A percentile compares a stretch with the other conserved stretches of the same genome.
These are phyloP conservation scores for Withania somnifera DNA, from an alignment of 305 asterid species.

Conservation along the genomic window DNA sequence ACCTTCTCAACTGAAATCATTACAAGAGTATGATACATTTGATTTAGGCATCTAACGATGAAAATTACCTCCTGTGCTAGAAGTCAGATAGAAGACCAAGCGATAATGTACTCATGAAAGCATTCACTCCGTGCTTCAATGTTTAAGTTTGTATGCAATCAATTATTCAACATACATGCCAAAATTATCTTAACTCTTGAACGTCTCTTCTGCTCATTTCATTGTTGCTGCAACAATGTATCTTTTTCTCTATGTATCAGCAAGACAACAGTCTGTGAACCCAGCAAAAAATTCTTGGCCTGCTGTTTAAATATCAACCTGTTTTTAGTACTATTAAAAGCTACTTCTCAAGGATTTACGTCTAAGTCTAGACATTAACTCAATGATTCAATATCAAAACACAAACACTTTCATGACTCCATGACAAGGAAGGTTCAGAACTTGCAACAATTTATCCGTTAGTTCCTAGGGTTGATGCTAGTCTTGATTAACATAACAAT, in stretches of 20 bases:
- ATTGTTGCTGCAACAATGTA: neutral
- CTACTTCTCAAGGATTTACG: neutral
- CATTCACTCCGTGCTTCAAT: neutral
- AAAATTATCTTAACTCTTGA: neutral
- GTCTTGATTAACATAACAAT: neutral
- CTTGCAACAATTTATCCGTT: neutral
- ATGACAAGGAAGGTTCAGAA: neutral
- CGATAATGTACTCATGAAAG: neutral
- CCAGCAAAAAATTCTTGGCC: neutral
- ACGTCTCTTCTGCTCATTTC: neutral
- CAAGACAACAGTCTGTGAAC: neutral
- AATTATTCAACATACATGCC: neutral
- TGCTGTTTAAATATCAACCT: neutral
- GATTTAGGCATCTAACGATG: neutral
- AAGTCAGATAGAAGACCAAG: neutral
- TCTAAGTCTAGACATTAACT: neutral
- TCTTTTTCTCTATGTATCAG: too few relatives aligned
- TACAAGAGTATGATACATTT: neutral
- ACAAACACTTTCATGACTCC: neutral
- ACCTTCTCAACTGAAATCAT: neutral
- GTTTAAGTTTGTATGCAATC: neutral
- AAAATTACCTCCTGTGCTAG: neutral
- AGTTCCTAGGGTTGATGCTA: neutral
- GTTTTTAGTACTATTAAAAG: neutral
- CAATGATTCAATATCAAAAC: neutral